phyloP scores from a whole-genome alignment of 1,284 basidiomycete species.

The Phellopilus nigrolimitatus region DNA sequence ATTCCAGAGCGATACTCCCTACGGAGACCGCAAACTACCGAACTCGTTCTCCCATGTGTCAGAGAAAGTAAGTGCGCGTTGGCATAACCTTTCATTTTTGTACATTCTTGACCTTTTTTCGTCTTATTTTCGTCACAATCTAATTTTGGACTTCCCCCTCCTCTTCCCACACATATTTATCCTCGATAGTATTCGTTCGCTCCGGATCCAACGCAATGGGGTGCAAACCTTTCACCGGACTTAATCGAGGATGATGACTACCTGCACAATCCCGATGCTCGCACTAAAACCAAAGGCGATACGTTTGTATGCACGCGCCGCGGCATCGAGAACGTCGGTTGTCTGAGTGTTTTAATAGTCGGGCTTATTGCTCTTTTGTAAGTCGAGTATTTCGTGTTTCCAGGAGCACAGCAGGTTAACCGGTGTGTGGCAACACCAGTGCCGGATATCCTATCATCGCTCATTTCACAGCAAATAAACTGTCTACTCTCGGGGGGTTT shows the following conservation, averaged over 20 bases:
- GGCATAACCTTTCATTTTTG: too few species aligned
- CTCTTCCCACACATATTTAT: neutral
- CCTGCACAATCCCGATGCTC: conserved; percentile 48
- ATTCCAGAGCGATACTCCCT: conserved; percentile 13
- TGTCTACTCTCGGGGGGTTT: conserved; percentile 42
- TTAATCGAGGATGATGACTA: conserved; percentile 20
- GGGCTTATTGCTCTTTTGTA: conserved; percentile 51
- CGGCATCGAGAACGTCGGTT: conserved; percentile 62
- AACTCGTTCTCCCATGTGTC: conserved; percentile 13
- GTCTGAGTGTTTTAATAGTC: conserved; percentile 47
- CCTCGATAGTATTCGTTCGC: conserved; percentile 17
- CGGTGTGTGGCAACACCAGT: conserved; percentile 17
- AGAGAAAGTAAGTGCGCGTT: conserved; percentile 11
- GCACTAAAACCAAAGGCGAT: conserved; percentile 26
- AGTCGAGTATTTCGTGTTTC: conserved; percentile 23
- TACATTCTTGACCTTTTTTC: too few species aligned
- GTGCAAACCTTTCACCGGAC: conserved; percentile 19
- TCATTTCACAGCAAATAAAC: conserved; percentile 38
- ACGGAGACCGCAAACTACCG: conserved; percentile 9
- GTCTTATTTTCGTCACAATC: neutral
- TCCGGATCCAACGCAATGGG: conserved; percentile 19
- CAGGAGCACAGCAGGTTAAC: neutral
- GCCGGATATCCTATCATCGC: conserved; percentile 49
- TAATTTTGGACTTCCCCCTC: neutral
- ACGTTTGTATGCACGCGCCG: conserved; percentile 40